Evolutionary conservation across 106 monocot genomes (phyloP).

Genomic region (Phalaenopsis aphrodite): DNA sequence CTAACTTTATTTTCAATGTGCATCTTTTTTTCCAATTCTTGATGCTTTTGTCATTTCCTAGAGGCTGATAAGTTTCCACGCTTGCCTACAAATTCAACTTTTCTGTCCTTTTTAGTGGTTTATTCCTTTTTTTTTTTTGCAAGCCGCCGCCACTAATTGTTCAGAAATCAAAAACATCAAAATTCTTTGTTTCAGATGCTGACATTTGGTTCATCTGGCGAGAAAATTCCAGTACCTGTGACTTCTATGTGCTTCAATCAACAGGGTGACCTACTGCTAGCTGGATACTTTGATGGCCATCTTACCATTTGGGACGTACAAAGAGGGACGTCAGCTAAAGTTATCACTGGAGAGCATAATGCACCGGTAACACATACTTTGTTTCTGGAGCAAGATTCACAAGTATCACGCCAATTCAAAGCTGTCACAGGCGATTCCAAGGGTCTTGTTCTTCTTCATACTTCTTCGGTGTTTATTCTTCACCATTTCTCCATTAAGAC

Average conservation of each 20-base stretch:
- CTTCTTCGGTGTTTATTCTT: constrained; percentile 68
- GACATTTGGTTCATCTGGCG: constrained; percentile 60
- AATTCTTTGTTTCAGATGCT: constrained; percentile 56
- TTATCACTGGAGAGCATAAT: constrained; percentile 68
- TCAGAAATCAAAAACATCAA: background rate
- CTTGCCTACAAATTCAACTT: background rate
- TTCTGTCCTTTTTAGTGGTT: background rate
- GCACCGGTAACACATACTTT: constrained; percentile 73
- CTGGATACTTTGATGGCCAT: constrained; percentile 89
- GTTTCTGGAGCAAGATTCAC: constrained; percentile 78
- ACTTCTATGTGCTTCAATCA: constrained; percentile 98
- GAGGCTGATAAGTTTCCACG: background rate
- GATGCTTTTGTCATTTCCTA: too few species aligned
- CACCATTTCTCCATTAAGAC: constrained; percentile 73
- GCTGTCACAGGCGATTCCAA: constrained; percentile 85
- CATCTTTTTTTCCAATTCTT: too few species aligned
- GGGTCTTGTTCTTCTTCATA: constrained; percentile 76
- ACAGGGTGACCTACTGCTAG: constrained; percentile 89
- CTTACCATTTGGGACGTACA: constrained; percentile 87
- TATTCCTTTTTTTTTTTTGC: background rate
- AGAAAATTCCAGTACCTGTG: constrained; percentile 55
- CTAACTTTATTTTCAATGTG: too few species aligned
- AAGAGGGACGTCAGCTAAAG: constrained; percentile 55
- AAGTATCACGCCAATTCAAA: constrained; percentile 73
- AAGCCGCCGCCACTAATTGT: background rate